A percentile compares a stretch with the other conserved stretches of the same genome.
These are phyloP conservation scores for Haplosporangium sp. DNA, from an alignment of 371 early-diverging fungal species.

Conservation along the genomic window DNA sequence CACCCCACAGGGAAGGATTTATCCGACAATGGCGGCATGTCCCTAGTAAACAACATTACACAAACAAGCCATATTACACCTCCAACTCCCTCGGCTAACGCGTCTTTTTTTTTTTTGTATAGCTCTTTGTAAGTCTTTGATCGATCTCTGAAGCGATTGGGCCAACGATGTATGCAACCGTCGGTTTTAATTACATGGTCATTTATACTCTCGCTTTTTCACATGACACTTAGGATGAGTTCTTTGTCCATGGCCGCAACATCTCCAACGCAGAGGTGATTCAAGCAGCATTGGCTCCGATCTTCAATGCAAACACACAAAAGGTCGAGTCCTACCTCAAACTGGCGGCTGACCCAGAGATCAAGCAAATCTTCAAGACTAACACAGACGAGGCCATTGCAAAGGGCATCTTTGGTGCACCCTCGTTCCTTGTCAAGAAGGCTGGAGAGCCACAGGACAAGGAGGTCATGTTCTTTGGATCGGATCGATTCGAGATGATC, in stretches of 20 bases:
- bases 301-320: conserved; percentile 26
- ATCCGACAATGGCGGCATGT: no score
- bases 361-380: conserved; percentile 35
- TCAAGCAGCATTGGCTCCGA: conserved; percentile 22
- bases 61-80: no score
- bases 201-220: neutral
- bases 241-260: conserved; percentile 40
- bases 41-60: no score
- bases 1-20: no score
- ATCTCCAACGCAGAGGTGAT: conserved; percentile 53
- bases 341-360: conserved; percentile 27
- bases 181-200: neutral
- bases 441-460: conserved; percentile 22
- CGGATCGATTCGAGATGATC: conserved; percentile 60
- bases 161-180: neutral
- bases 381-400: conserved; percentile 53
- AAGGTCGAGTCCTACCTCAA: conserved; percentile 32
- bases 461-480: conserved; percentile 60
- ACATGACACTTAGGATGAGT: conserved; percentile 32
- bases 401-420: conserved; percentile 58
- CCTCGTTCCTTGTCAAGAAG: conserved; percentile 57
- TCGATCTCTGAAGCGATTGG: conserved; percentile 19
- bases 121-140: conserved; percentile 42
- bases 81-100: neutral
- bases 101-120: neutral